Conservation (phyloP, 441 rosid genomes). For the Mallotus japonicus region DNA sequence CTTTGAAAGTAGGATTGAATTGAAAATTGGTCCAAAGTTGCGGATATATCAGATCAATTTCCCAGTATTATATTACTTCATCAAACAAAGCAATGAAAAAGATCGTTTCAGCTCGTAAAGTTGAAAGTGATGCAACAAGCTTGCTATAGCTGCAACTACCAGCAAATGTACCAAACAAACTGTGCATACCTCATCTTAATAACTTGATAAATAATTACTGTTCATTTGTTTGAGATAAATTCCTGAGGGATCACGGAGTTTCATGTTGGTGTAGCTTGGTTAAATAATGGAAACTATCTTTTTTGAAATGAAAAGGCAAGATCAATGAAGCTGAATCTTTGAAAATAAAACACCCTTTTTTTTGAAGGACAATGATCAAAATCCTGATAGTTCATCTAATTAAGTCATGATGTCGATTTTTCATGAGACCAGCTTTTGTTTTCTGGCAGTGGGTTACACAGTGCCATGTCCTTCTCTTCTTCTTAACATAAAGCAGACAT, state of each 20-base stretch:
- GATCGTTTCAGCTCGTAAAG: background rate
- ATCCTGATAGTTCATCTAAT: background rate
- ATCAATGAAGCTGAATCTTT: no score
- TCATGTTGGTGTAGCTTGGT: background rate
- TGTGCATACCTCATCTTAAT: background rate
- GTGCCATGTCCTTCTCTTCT: conserved; percentile 5
- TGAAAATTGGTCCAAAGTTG: no score
- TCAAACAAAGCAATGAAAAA: no score
- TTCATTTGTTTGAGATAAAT: background rate
- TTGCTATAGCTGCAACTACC: background rate
- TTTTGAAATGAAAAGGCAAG: no score
- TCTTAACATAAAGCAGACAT: no score
- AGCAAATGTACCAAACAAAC: background rate
- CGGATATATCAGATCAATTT: no score
- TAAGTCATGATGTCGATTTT: background rate
- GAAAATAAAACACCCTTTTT: background rate
- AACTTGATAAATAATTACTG: background rate
- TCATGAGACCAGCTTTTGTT: background rate
- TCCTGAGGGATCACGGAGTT: background rate
- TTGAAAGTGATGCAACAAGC: background rate
- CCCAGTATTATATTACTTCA: background rate
- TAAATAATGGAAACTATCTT: no score
- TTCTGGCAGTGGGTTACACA: conserved; percentile 1
- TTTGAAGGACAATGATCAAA: background rate
- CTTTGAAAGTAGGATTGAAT: no score